These are phyloP conservation scores for Chaetomidium leptoderma DNA, from an alignment of 495 filamentous ascomycete genomes.

Conservation along the genomic window DNA sequence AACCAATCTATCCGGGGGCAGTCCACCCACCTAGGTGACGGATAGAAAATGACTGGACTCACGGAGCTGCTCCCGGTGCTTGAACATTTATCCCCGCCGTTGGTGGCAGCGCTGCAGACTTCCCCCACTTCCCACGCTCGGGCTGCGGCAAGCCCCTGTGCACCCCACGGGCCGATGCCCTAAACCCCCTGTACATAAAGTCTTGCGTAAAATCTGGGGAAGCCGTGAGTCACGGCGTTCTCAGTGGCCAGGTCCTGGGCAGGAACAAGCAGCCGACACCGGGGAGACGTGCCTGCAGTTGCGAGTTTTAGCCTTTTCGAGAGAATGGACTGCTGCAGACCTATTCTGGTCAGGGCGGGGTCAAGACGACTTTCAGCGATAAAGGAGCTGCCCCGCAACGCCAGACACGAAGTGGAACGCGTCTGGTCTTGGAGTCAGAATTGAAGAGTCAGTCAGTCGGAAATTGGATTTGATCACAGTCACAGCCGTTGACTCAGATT, in stretches of 20 bases:
- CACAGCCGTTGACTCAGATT: conserved; percentile 1
- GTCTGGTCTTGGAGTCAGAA: not conserved
- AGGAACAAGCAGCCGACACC: conserved; percentile 22
- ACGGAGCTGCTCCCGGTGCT: not conserved
- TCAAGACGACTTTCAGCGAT: conserved; percentile 4
- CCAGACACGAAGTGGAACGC: not conserved
- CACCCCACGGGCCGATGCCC: conserved; percentile 21
- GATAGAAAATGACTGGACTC: not conserved
- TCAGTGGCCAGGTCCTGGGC: no score
- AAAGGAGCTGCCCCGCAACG: conserved; percentile 14
- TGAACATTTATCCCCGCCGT: not conserved
- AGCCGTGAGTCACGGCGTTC: conserved; percentile 23
- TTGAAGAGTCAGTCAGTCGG: not conserved
- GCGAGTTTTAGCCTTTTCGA: no score
- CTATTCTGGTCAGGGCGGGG: conserved; percentile 3
- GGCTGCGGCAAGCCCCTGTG: conserved; percentile 1
- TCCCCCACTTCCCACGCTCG: conserved; percentile 10
- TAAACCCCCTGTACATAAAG: conserved; percentile 23
- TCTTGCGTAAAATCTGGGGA: conserved; percentile 28
- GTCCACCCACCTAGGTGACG: no score
- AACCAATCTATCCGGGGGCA: no score
- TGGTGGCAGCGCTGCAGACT: not conserved
- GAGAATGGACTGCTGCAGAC: no score
- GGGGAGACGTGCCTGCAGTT: not conserved
- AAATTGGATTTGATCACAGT: not conserved